These are phyloP conservation scores for Arabidopsis thaliana DNA, from an alignment of 345 rosid genomes.

Conservation along the genomic window DNA sequence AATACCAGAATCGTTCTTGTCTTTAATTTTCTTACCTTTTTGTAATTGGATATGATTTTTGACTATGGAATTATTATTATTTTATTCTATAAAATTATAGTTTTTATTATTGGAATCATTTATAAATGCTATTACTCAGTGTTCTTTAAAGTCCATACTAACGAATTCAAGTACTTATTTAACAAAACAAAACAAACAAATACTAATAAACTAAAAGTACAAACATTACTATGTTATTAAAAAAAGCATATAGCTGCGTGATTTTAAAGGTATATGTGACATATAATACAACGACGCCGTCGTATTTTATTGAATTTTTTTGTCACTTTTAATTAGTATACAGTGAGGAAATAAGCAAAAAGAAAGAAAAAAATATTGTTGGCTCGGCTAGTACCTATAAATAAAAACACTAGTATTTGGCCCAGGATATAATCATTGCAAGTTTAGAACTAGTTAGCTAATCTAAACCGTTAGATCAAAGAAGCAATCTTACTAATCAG, in stretches of 20 bases:
- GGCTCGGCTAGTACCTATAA: conserved; percentile 23
- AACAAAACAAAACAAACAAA: too few relatives aligned
- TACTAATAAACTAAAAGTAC: neutral
- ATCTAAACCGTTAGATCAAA: conserved; percentile 28
- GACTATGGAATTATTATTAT: neutral
- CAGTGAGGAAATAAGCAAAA: neutral
- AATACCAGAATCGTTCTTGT: neutral
- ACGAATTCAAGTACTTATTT: neutral
- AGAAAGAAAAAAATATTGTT: neutral
- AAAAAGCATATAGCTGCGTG: neutral
- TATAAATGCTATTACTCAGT: neutral
- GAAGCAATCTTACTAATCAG: conserved; percentile 2
- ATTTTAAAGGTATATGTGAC: neutral
- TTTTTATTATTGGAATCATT: neutral
- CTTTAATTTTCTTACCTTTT: neutral
- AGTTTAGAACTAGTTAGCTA: conserved; percentile 22
- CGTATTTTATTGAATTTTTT: neutral
- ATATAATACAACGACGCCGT: neutral
- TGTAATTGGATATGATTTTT: neutral
- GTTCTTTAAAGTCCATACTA: neutral
- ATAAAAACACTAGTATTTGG: conserved; percentile 24
- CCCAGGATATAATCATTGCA: conserved; percentile 24
- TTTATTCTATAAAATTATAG: neutral
- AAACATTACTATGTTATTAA: neutral
- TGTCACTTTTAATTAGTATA: neutral